These are phyloP conservation scores for Schrenkiella parvula DNA, from an alignment of 345 rosid species.

Conservation along the genomic window DNA sequence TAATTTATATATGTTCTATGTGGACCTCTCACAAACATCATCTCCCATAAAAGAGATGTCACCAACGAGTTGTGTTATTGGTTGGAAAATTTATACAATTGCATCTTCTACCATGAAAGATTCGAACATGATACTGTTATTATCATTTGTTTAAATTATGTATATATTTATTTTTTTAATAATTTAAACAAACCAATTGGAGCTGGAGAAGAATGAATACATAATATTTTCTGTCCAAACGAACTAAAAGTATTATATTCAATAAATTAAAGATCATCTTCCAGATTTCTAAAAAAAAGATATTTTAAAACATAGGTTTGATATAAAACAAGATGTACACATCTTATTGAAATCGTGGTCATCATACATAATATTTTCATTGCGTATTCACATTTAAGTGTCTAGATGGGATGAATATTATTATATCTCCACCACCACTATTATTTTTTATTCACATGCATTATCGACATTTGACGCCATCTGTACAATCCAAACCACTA, in stretches of 20 bases:
- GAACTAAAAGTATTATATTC: no score
- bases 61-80: background rate
- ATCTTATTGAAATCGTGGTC: background rate
- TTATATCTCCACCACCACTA: constrained; percentile 6
- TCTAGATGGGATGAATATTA: constrained; percentile 27
- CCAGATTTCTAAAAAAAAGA: no score
- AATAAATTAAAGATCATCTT: no score
- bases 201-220: background rate
- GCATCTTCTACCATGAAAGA: background rate
- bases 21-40: background rate
- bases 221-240: background rate
- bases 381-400: constrained; percentile 27
- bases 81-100: background rate
- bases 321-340: background rate
- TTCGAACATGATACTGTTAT: background rate
- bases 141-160: background rate
- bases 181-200: background rate
- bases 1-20: background rate
- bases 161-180: no score
- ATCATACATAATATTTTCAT: background rate
- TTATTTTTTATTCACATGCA: constrained; percentile 19
- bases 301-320: background rate
- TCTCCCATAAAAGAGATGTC: background rate
- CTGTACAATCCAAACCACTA: constrained; percentile 15
- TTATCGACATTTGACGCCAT: constrained; percentile 13